Evolutionary conservation across 257 asterid species (phyloP).

Genomic region (Solanum habrochaites): DNA sequence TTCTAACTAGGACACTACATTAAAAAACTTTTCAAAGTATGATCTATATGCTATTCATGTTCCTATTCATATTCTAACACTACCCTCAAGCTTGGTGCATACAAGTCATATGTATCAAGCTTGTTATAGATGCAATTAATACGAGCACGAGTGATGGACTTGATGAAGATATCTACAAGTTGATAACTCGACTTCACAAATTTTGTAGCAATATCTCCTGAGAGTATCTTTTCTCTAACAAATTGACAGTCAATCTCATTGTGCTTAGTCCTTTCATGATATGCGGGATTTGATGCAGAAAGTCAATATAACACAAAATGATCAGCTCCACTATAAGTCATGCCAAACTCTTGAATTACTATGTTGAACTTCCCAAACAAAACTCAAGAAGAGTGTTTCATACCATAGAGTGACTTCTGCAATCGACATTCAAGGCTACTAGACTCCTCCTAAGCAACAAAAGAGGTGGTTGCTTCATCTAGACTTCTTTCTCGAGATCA

Average conservation of each 20-base stretch:
- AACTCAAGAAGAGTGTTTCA: background rate
- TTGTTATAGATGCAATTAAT: background rate
- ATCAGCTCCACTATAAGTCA: background rate
- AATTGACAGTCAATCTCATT: background rate
- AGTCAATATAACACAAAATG: background rate
- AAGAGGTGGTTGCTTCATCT: background rate
- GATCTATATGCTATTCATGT: background rate
- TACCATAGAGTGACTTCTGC: background rate
- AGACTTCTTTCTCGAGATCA: background rate
- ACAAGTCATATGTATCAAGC: background rate
- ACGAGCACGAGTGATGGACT: background rate
- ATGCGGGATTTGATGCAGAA: background rate
- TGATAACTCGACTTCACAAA: background rate
- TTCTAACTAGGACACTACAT: background rate
- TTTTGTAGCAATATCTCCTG: background rate
- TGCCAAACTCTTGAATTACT: background rate
- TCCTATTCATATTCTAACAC: background rate
- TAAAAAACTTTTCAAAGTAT: background rate
- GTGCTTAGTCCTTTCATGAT: background rate
- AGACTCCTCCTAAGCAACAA: background rate
- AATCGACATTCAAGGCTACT: background rate
- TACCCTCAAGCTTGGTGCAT: background rate
- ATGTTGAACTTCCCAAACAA: background rate
- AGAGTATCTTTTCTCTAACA: background rate
- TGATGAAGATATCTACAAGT: background rate